These are phyloP conservation scores for Pelagomonas calceolata DNA, from an alignment of 108 stramenopile species.

Conservation along the genomic window DNA sequence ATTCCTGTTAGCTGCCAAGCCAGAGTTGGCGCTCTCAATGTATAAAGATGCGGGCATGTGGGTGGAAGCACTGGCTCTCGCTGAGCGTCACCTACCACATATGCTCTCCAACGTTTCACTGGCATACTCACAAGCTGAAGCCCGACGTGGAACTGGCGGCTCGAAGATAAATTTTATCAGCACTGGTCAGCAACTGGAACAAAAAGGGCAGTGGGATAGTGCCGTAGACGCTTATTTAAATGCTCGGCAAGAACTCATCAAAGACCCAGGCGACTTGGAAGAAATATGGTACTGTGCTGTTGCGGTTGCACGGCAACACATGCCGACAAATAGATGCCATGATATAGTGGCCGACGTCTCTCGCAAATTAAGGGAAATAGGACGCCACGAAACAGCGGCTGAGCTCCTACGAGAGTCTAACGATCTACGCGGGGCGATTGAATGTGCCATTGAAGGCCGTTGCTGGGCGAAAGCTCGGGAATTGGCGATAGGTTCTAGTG, in stretches of 20 bases:
- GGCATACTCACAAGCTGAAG: constrained; percentile 5
- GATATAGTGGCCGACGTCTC: no score
- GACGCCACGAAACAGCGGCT: constrained; percentile 13
- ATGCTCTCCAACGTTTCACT: constrained; percentile 23
- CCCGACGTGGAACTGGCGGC: background rate
- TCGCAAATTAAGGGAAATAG: no score
- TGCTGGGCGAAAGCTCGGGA: constrained; percentile 42
- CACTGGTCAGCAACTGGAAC: constrained; percentile 2
- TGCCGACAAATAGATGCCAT: background rate
- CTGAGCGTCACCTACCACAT: constrained; percentile 46
- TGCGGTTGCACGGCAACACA: constrained; percentile 24
- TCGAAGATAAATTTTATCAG: constrained; percentile 31
- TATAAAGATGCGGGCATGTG: constrained; percentile 38
- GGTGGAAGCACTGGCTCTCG: constrained; percentile 42
- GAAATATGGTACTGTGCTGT: constrained; percentile 42
- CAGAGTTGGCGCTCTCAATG: constrained; percentile 47
- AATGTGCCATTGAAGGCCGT: constrained; percentile 22
- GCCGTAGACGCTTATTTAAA: constrained; percentile 47
- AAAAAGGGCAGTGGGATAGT: constrained; percentile 20
- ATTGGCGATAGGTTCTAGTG: constrained; percentile 19
- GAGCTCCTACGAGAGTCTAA: constrained; percentile 36
- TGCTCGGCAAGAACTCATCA: constrained; percentile 1
- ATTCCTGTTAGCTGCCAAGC: constrained; percentile 40
- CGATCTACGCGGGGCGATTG: constrained; percentile 38
- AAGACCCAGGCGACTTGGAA: constrained; percentile 21